Evolutionary conservation across 768 basidiomycete species (phyloP), one percentile per base, ranked within the genome.

Genomic region (Boletus tomentosulus): DNA sequence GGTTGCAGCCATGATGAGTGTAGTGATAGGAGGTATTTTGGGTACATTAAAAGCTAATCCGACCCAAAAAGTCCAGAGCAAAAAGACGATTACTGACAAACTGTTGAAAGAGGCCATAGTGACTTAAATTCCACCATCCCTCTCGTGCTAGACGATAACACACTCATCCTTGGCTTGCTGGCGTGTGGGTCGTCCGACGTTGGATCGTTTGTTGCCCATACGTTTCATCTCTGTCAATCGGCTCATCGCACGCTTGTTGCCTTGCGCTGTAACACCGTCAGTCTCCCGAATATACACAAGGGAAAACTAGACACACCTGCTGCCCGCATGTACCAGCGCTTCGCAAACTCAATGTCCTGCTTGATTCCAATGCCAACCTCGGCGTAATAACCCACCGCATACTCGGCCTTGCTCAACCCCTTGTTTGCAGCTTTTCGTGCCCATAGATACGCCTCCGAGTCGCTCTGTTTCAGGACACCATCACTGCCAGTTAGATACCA

Each of bases 401-500:
- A 99, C 71, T 99, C 97, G 0, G 97, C 97, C 71, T 97, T 98
- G 67, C 88, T 88, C 62, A 97, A 66, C 6, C 96, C 97, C 71
- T 97, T 98, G 71, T 98, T 97, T 24, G 94, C 97, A 16, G 95
- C 94, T 50, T 92, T 82, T 31, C 95, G 79, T 11, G 96, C 97
- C 97, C 97, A 99, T 38, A 99, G 71, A 71, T 97, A 99, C n/a
- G 97, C 97, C 69, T 99, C 97, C 3, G 89, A 89, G 70, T 99
- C 97, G 63, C 91, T 94, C 76, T 98, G 97, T 72, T 97, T 97
- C 64, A 99, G 73, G 2, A 98, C 92, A 2, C 91, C 91, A 64
- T 98, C 96, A 66, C 86, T 92, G 3, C 92, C 92, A 0, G 96
- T 98, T 57, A 99, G 74, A 74, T 98, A 99, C 97, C 97, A 99